phyloP scores from a whole-genome alignment of 2,329 filamentous ascomycete species.

The Phaeosphaeria sp. region DNA sequence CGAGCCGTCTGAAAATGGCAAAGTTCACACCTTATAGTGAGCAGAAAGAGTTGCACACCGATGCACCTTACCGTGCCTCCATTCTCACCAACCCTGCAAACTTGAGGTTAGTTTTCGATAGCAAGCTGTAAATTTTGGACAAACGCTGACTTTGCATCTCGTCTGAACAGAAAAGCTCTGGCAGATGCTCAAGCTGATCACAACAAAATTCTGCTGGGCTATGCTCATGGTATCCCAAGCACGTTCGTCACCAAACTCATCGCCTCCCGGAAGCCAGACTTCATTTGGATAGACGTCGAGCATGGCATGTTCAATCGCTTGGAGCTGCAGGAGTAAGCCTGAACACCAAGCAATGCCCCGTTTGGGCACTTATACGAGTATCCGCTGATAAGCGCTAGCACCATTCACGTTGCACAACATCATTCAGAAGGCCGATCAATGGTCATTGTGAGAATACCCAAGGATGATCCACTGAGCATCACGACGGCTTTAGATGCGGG shows the following conservation, averaged over 20 bases:
- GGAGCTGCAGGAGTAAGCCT: conserved; percentile 31
- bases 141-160: background rate
- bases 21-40: conserved; percentile 28
- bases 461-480: conserved; percentile 29
- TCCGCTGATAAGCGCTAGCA: conserved; percentile 14
- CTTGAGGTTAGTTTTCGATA: conserved; percentile 1
- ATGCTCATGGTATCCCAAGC: conserved; percentile 35
- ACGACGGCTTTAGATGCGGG: conserved; percentile 34
- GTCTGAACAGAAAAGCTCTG: conserved; percentile 16
- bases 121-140: background rate
- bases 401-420: conserved; percentile 34
- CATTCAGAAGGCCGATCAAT: conserved; percentile 31
- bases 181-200: conserved; percentile 28
- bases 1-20: conserved; percentile 19
- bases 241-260: conserved; percentile 35
- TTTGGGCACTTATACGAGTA: background rate
- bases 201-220: conserved; percentile 30
- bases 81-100: conserved; percentile 32
- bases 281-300: conserved; percentile 37
- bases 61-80: conserved; percentile 28
- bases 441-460: conserved; percentile 32
- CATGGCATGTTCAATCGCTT: conserved; percentile 36
- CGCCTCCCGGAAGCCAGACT: conserved; percentile 34
- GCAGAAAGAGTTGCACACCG: conserved; percentile 29
- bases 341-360: background rate